Percentiles rank a stretch among this genome's conserved stretches.
Conservation (phyloP, 164 flowering plant genomes). For the Piper betle region DNA sequence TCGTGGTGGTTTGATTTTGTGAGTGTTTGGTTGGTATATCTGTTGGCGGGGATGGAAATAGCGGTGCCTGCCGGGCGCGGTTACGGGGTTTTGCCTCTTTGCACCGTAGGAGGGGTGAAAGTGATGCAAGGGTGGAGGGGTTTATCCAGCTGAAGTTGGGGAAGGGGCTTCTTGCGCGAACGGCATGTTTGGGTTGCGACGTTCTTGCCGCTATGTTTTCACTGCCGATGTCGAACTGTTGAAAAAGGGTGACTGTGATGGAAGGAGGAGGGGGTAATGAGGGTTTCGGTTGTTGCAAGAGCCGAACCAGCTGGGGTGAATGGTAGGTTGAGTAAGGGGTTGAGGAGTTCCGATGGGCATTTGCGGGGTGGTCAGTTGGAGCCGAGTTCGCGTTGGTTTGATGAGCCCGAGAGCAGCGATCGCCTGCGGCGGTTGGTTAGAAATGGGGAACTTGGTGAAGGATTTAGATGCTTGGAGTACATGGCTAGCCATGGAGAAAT, state of each 20-base stretch:
- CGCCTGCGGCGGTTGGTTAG: constrained; percentile 45
- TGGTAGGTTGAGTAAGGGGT: constrained; percentile 21
- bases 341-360: constrained; percentile 15
- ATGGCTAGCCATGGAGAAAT: constrained; percentile 53
- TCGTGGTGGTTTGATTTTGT: neutral
- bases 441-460: constrained; percentile 54
- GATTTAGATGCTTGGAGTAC: constrained; percentile 38
- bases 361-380: constrained; percentile 10
- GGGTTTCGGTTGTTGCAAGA: constrained; percentile 22
- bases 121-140: constrained; percentile 10
- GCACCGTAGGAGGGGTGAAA: constrained; percentile 11
- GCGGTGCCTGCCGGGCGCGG: constrained; percentile 25
- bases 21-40: neutral
- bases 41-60: constrained; percentile 32
- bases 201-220: constrained; percentile 15
- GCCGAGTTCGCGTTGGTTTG: constrained; percentile 17
- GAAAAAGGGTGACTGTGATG: constrained; percentile 4
- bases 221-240: constrained; percentile 9
- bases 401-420: constrained; percentile 48
- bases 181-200: constrained; percentile 10
- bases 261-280: constrained; percentile 1
- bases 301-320: constrained; percentile 19
- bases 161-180: constrained; percentile 7
- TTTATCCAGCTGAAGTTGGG: constrained; percentile 6
- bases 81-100: constrained; percentile 41